These are phyloP conservation scores for Ormosia emarginata DNA, from an alignment of 306 rosid species.

Conservation along the genomic window DNA sequence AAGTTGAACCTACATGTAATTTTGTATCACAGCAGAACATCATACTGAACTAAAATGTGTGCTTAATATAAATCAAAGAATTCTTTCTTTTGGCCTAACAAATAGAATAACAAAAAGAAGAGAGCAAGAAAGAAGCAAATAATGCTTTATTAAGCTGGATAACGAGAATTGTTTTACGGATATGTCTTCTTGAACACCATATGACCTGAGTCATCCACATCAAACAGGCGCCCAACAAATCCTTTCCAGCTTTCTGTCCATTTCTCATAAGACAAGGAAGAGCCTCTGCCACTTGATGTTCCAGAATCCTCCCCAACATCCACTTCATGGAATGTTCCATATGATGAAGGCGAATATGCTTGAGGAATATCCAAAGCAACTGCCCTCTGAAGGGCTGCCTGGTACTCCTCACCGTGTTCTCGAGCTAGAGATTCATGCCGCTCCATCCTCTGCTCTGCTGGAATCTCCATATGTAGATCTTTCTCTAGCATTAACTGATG, in stretches of 20 bases:
- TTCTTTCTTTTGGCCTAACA: conserved; percentile 3
- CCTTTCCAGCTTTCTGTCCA: conserved; percentile 70
- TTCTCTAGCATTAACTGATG: conserved; percentile 69
- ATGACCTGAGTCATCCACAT: conserved; percentile 70
- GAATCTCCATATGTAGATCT: conserved; percentile 58
- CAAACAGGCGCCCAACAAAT: conserved; percentile 64
- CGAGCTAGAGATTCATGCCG: conserved; percentile 53
- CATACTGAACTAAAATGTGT: background rate
- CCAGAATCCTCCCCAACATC: conserved; percentile 61
- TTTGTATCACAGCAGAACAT: background rate
- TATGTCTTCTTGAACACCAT: conserved; percentile 67
- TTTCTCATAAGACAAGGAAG: conserved; percentile 24
- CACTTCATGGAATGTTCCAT: conserved; percentile 73
- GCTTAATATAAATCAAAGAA: conserved; percentile 32
- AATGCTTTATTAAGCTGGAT: conserved; percentile 14
- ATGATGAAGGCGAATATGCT: conserved; percentile 54
- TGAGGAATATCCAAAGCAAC: conserved; percentile 74
- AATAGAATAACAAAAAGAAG: background rate
- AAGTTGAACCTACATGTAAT: background rate
- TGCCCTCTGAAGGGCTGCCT: conserved; percentile 77
- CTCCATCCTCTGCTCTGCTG: conserved; percentile 72
- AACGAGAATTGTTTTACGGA: background rate
- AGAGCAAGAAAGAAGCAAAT: background rate
- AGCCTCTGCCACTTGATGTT: conserved; percentile 28
- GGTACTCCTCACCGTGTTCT: conserved; percentile 67